phyloP scores from a whole-genome alignment of 495 filamentous ascomycete genomes.

The Pyrenula aspistea region DNA sequence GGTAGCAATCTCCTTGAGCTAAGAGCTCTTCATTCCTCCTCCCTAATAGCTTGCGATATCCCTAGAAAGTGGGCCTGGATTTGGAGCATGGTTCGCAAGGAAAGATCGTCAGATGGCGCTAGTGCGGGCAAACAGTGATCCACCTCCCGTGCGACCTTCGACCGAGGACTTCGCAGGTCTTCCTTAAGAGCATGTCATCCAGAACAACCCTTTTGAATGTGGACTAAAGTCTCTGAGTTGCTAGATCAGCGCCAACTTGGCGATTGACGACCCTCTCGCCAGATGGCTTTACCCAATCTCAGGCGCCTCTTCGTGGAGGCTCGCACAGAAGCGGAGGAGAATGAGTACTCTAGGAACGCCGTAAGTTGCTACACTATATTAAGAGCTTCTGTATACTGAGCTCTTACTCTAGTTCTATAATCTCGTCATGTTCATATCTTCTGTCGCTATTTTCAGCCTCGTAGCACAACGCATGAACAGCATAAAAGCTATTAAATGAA shows the following conservation, averaged over 20 bases:
- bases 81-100: background rate
- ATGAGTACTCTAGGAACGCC: slow-evolving; percentile 84
- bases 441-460: slow-evolving; percentile 83
- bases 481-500: slow-evolving; percentile 25
- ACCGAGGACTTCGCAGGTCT: too few species aligned
- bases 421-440: slow-evolving; percentile 87
- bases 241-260: too few species aligned
- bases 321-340: slow-evolving; percentile 84
- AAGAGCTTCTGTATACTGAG: background rate
- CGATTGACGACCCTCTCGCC: too few species aligned
- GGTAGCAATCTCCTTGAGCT: too few species aligned
- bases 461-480: slow-evolving; percentile 65
- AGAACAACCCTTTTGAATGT: too few species aligned
- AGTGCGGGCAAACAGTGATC: background rate
- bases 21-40: too few species aligned
- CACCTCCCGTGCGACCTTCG: too few species aligned
- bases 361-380: slow-evolving; percentile 37
- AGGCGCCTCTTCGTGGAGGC: slow-evolving; percentile 94
- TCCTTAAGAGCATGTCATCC: too few species aligned
- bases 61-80: too few species aligned
- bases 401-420: slow-evolving; percentile 73
- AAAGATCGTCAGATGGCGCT: background rate
- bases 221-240: too few species aligned
- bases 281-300: slow-evolving; percentile 68
- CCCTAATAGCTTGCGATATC: too few species aligned